Evolutionary conservation across 768 basidiomycete genomes (phyloP).

Genomic region (Nidula microcarpa): DNA sequence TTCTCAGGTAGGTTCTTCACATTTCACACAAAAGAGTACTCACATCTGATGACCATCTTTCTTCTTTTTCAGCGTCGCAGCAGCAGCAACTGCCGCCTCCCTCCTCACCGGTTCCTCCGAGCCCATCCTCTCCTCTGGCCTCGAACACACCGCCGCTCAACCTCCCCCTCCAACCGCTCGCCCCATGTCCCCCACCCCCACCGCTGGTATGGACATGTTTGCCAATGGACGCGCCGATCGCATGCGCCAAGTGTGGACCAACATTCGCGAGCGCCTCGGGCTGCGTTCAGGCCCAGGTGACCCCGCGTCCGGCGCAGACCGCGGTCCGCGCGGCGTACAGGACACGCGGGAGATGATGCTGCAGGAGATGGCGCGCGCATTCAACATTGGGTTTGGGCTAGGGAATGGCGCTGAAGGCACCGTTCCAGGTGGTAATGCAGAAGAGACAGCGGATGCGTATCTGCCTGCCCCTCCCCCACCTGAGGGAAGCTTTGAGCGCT

Average conservation of each 20-base stretch:
- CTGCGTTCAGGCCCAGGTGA: conserved; percentile 28
- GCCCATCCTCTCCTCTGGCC: conserved; percentile 56
- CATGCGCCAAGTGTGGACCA: conserved; percentile 66
- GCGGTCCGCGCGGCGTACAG: conserved; percentile 13
- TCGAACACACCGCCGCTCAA: conserved; percentile 31
- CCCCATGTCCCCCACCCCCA: conserved; percentile 42
- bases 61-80: conserved; percentile 71
- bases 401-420: background rate
- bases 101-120: conserved; percentile 72
- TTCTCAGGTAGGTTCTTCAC: conserved; percentile 58
- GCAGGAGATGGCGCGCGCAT: conserved; percentile 78
- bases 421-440: background rate
- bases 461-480: conserved; percentile 21
- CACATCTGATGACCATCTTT: background rate
- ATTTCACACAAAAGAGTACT: background rate
- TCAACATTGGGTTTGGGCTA: conserved; percentile 67
- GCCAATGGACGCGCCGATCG: conserved; percentile 36
- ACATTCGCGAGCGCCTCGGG: conserved; percentile 65
- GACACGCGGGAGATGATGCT: conserved; percentile 72
- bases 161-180: conserved; percentile 9
- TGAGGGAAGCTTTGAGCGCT: conserved; percentile 78
- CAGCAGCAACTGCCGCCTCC: conserved; percentile 89
- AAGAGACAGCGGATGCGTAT: conserved; percentile 2
- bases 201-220: conserved; percentile 29
- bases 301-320: background rate